Evolutionary conservation across 2,329 filamentous ascomycete genomes (phyloP).

Genomic region (Anthostomella pinea): DNA sequence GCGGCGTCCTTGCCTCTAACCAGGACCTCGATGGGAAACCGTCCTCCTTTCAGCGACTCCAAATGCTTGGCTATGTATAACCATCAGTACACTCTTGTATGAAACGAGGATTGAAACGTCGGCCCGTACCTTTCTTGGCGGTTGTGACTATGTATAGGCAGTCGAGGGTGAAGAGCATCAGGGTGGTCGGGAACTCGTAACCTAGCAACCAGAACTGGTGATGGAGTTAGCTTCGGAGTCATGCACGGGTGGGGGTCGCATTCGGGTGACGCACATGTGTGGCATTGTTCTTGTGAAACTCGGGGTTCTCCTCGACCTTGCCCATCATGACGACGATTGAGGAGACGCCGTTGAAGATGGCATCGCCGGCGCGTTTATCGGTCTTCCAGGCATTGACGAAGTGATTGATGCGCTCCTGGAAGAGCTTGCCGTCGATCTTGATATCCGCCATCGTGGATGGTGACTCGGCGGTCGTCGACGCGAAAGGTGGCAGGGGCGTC

Average conservation of each 20-base stretch:
- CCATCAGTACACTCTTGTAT: constrained; percentile 31
- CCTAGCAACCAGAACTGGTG: constrained; percentile 92
- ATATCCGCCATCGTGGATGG: constrained; percentile 69
- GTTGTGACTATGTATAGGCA: constrained; percentile 91
- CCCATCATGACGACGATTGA: constrained; percentile 91
- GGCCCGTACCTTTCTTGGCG: constrained; percentile 79
- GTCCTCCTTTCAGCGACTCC: constrained; percentile 86
- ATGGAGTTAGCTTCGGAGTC: constrained; percentile 5
- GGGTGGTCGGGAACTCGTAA: constrained; percentile 95
- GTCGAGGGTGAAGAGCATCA: constrained; percentile 89
- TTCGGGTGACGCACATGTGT: constrained; percentile 69
- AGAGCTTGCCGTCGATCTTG: constrained; percentile 89
- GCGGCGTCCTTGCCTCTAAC: constrained; percentile 88
- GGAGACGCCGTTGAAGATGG: constrained; percentile 78
- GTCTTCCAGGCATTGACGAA: constrained; percentile 93
- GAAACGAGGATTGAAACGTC: not conserved
- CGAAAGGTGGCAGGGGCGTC: constrained; percentile 25
- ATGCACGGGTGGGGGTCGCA: constrained; percentile 3
- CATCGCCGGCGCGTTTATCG: constrained; percentile 85
- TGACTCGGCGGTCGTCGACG: constrained; percentile 22
- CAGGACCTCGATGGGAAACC: constrained; percentile 87
- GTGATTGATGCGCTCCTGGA: constrained; percentile 87
- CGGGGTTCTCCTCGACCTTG: constrained; percentile 84
- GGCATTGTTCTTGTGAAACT: constrained; percentile 94
- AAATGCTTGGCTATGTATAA: constrained; percentile 74